Conservation (phyloP, 1,284 basidiomycete genomes). For the Anthracocystis walkeri region DNA sequence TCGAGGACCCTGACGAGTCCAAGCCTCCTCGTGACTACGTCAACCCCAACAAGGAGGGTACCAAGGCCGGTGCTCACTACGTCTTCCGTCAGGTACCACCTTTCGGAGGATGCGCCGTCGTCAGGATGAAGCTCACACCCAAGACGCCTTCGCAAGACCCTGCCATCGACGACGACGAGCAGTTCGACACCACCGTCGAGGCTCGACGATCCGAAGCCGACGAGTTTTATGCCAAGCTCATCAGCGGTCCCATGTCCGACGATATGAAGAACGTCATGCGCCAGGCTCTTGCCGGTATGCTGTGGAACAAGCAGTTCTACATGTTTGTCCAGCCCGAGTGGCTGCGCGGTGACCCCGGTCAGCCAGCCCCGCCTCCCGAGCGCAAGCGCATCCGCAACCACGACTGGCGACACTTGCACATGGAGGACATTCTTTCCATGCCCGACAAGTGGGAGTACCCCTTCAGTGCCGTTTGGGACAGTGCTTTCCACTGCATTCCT, state of each 20-base stretch:
- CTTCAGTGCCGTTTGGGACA: slow-evolving; percentile 78
- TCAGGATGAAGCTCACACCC: slow-evolving; percentile 91
- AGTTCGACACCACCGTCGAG: slow-evolving; percentile 89
- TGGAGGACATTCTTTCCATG: slow-evolving; percentile 96
- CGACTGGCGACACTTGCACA: slow-evolving; percentile 84
- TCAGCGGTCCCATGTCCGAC: slow-evolving; percentile 79
- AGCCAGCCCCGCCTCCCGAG: slow-evolving; percentile 91
- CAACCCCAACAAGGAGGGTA: slow-evolving; percentile 88
- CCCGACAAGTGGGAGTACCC: slow-evolving; percentile 95
- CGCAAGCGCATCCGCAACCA: slow-evolving; percentile 86
- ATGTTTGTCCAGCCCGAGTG: slow-evolving; percentile 95
- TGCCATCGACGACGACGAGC: slow-evolving; percentile 85
- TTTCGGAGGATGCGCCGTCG: slow-evolving; percentile 92
- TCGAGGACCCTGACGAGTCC: slow-evolving; percentile 51
- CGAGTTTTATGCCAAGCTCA: slow-evolving; percentile 89
- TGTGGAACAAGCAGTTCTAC: slow-evolving; percentile 98
- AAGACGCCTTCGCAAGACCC: slow-evolving; percentile 80
- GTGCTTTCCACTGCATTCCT: slow-evolving; percentile 97
- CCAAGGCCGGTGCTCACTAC: slow-evolving; percentile 93
- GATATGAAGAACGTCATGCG: slow-evolving; percentile 96
- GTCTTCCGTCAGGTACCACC: slow-evolving; percentile 86
- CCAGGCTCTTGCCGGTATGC: slow-evolving; percentile 96
- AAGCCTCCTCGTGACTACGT: slow-evolving; percentile 71
- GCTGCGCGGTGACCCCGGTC: slow-evolving; percentile 92
- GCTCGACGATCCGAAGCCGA: slow-evolving; percentile 85